phyloP scores from a whole-genome alignment of 192 early-diverging fungal genomes.

The Tieghemiomyces parasiticus region DNA sequence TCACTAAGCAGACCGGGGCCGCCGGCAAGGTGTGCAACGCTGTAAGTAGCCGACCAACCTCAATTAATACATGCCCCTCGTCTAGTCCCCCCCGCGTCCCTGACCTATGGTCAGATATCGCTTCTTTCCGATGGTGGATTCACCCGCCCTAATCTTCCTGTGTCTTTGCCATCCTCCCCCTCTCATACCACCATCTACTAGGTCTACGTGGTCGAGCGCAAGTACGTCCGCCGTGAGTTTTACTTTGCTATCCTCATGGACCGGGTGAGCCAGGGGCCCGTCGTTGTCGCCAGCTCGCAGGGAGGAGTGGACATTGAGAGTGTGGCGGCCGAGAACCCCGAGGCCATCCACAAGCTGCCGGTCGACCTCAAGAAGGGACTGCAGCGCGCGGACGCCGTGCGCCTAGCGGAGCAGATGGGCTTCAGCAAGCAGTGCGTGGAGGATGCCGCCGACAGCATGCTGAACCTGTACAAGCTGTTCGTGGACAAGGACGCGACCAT shows the following conservation, averaged over 20 bases:
- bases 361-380: conserved; percentile 83
- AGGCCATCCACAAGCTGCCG: conserved; percentile 86
- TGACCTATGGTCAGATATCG: too few species aligned
- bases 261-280: conserved; percentile 85
- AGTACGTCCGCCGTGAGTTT: conserved; percentile 93
- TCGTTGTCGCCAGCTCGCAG: conserved; percentile 91
- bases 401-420: conserved; percentile 75
- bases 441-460: conserved; percentile 81
- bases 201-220: conserved; percentile 91
- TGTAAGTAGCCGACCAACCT: conserved; percentile 19
- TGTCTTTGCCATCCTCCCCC: not conserved
- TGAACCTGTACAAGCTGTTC: conserved; percentile 92
- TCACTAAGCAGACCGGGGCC: conserved; percentile 98
- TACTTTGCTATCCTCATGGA: conserved; percentile 99
- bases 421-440: conserved; percentile 68
- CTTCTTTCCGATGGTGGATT: too few species aligned
- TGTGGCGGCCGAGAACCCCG: conserved; percentile 88
- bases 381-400: conserved; percentile 49
- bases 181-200: too few species aligned
- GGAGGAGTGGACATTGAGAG: conserved; percentile 97
- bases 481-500: conserved; percentile 93
- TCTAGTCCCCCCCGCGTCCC: not conserved
- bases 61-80: not conserved
- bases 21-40: conserved; percentile 87
- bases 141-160: too few species aligned